A percentile compares a stretch with the other conserved stretches of the same genome.
Conservation (phyloP, 441 rosid genomes). For the Flueggea neowawraea region DNA sequence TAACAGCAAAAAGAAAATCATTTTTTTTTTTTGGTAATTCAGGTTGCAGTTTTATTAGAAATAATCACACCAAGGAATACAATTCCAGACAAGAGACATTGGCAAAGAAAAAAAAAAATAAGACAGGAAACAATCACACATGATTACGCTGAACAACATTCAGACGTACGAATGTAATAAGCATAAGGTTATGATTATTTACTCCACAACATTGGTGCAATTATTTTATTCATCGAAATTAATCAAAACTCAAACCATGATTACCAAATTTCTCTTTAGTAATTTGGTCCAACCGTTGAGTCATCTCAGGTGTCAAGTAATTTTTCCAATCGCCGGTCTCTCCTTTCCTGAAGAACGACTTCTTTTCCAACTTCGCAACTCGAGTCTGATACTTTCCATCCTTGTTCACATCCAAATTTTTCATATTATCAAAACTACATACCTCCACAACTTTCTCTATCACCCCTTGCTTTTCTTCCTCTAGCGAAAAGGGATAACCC, state of each 20-base stretch:
- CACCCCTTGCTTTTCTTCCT: conserved; percentile 6
- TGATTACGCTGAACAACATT: no score
- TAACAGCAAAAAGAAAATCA: no score
- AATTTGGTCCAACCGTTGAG: background rate
- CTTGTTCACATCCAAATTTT: conserved; percentile 8
- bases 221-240: no score
- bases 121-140: no score
- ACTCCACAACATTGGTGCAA: no score
- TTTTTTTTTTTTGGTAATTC: no score
- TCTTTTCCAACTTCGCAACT: background rate
- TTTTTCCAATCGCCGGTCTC: background rate
- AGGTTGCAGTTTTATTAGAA: no score
- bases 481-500: background rate
- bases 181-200: no score
- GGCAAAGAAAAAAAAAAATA: no score
- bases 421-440: background rate
- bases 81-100: no score
- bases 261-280: background rate
- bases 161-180: no score
- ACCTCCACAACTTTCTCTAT: background rate
- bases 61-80: no score
- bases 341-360: conserved; percentile 1
- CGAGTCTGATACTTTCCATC: background rate
- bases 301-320: background rate
- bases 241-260: background rate